Conservation (phyloP, 2,329 filamentous ascomycete genomes). For the Diplocarpon rosae region DNA sequence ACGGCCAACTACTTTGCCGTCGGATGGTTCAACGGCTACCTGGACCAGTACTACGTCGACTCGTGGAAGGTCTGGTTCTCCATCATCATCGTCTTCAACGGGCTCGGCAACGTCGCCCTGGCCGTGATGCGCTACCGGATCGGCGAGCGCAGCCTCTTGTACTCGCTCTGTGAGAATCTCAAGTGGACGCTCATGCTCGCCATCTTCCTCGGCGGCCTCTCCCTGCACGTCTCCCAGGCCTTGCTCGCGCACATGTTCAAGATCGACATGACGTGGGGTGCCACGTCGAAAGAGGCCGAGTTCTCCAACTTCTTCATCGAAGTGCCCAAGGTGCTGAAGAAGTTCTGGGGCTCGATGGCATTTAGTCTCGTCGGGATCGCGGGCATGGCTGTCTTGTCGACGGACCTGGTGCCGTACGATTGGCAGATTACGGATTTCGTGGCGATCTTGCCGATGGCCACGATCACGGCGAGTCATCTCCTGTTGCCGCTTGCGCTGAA, state of each 20-base stretch:
- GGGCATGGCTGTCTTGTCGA: constrained; percentile 36
- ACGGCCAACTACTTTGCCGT: constrained; percentile 60
- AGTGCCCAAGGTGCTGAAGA: constrained; percentile 56
- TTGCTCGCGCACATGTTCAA: constrained; percentile 33
- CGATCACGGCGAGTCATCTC: constrained; percentile 43
- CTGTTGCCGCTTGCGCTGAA: constrained; percentile 49
- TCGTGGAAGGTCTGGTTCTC: constrained; percentile 53
- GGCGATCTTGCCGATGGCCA: constrained; percentile 46
- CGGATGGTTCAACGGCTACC: constrained; percentile 57
- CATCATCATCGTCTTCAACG: constrained; percentile 54
- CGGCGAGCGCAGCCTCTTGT: constrained; percentile 26
- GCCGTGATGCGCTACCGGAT: constrained; percentile 15
- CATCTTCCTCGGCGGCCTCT: constrained; percentile 35
- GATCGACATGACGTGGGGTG: constrained; percentile 39
- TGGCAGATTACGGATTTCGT: constrained; percentile 32
- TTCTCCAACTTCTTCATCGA: constrained; percentile 13
- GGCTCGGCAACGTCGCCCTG: constrained; percentile 31
- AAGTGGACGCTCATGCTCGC: constrained; percentile 36
- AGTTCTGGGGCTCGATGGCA: constrained; percentile 38
- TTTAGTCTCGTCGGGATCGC: constrained; percentile 36
- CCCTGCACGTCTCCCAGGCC: constrained; percentile 32
- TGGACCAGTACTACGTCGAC: constrained; percentile 57
- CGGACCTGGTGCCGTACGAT: constrained; percentile 6
- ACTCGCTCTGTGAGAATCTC: constrained; percentile 50
- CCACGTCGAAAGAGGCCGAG: constrained; percentile 48